phyloP scores from a whole-genome alignment of 2,329 filamentous ascomycete species.

The Ilyonectria robusta region DNA sequence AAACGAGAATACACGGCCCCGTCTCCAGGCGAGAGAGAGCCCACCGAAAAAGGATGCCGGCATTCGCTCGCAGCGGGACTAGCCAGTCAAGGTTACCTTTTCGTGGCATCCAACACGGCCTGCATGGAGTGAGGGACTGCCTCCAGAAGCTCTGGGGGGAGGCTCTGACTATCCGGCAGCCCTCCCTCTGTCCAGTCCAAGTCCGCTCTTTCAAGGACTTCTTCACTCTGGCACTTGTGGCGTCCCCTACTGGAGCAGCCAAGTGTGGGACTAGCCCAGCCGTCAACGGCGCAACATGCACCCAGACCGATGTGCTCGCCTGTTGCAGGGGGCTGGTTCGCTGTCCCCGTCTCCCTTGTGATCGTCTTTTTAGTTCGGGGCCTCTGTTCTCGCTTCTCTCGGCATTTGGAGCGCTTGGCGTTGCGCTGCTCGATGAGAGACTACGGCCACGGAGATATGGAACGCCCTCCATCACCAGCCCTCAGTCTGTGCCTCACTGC shows the following conservation, averaged over 20 bases:
- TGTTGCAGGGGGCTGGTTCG: background rate
- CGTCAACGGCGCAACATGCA: background rate
- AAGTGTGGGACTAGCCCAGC: background rate
- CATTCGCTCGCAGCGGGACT: background rate
- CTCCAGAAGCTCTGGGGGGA: background rate
- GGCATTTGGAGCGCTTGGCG: no score
- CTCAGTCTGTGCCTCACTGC: background rate
- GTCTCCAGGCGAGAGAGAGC: no score
- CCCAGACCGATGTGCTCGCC: no score
- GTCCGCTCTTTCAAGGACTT: background rate
- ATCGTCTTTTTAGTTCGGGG: background rate
- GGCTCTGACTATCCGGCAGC: background rate
- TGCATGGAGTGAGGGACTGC: no score
- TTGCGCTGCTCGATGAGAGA: no score
- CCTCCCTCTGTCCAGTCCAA: background rate
- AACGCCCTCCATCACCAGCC: background rate
- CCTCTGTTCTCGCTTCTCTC: background rate
- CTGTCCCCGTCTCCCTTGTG: background rate
- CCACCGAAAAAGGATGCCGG: background rate
- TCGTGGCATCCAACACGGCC: no score
- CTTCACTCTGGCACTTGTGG: background rate
- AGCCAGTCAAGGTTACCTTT: background rate
- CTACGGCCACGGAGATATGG: background rate
- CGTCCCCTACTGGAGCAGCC: background rate
- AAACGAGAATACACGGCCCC: background rate